Conservation (phyloP, 805 yeast species). For the Wickerhamomyces chambardii region DNA sequence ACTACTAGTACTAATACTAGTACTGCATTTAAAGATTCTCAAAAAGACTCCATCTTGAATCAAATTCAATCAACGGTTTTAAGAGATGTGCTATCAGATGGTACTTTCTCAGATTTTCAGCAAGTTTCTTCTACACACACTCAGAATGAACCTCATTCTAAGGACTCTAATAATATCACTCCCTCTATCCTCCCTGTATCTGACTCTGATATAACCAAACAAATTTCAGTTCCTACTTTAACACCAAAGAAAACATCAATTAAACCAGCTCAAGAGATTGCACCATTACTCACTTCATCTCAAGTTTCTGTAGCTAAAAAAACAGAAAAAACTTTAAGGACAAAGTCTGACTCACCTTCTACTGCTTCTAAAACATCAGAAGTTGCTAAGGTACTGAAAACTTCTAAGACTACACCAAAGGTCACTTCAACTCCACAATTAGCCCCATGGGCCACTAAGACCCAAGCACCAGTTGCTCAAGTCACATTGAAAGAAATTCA, state of each 20-base stretch:
- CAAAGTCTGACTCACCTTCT: background rate
- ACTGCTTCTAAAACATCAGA: background rate
- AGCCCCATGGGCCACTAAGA: conserved; percentile 49
- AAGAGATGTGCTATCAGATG: conserved; percentile 28
- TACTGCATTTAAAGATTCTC: too few relatives aligned
- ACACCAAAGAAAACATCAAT: too few relatives aligned
- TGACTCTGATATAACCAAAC: too few relatives aligned
- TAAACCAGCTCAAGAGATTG: background rate
- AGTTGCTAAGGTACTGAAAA: background rate
- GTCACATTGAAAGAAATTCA: conserved; percentile 44
- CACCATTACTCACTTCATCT: background rate
- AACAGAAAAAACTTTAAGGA: background rate
- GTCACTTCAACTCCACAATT: conserved; percentile 13
- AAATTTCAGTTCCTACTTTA: too few relatives aligned
- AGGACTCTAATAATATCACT: too few relatives aligned
- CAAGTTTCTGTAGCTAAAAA: background rate
- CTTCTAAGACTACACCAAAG: conserved; percentile 3
- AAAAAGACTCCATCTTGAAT: conserved; percentile 22
- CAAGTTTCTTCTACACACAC: too few relatives aligned
- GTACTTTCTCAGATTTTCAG: conserved; percentile 4
- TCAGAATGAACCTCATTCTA: too few relatives aligned
- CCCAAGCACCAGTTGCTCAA: conserved; percentile 23
- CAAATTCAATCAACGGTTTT: conserved; percentile 31
- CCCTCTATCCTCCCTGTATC: too few relatives aligned
- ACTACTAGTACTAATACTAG: too few relatives aligned